Percentiles rank a stretch among this genome's conserved stretches.
Conservation (phyloP, 73 alveolate species). For the Stentor coeruleus region DNA sequence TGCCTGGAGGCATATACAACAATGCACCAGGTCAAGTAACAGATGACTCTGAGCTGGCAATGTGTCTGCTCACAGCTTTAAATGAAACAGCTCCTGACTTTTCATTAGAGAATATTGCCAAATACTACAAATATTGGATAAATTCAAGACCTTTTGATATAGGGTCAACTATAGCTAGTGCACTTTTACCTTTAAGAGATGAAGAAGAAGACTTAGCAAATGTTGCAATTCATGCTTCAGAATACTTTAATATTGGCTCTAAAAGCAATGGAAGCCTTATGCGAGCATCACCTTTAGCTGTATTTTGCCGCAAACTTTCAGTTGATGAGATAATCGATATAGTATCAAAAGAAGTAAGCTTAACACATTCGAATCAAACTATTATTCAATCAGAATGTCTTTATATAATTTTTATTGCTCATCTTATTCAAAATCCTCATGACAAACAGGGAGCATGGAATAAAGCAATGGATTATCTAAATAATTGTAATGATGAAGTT, state of each 20-base stretch:
- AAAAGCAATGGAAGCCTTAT: conserved; percentile 77
- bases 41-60: conserved; percentile 83
- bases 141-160: conserved; percentile 66
- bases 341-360: conserved; percentile 31
- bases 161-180: conserved; percentile 53
- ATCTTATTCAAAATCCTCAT: conserved; percentile 19
- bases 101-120: conserved; percentile 42
- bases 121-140: conserved; percentile 49
- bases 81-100: conserved; percentile 39
- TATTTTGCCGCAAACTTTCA: conserved; percentile 55
- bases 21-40: conserved; percentile 62
- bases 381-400: conserved; percentile 11
- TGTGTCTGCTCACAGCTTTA: conserved; percentile 49
- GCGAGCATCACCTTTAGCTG: conserved; percentile 78
- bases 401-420: conserved; percentile 32
- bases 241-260: conserved; percentile 39
- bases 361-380: conserved; percentile 38
- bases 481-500: background rate
- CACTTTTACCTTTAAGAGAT: conserved; percentile 25
- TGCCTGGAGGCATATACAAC: conserved; percentile 31
- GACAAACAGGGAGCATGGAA: background rate
- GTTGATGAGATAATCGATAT: conserved; percentile 41
- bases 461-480: background rate
- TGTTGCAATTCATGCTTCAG: background rate
- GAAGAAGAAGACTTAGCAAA: conserved; percentile 21